Evolutionary conservation across 2,329 filamentous ascomycete genomes (phyloP).

Genomic region (Nemania sp.): DNA sequence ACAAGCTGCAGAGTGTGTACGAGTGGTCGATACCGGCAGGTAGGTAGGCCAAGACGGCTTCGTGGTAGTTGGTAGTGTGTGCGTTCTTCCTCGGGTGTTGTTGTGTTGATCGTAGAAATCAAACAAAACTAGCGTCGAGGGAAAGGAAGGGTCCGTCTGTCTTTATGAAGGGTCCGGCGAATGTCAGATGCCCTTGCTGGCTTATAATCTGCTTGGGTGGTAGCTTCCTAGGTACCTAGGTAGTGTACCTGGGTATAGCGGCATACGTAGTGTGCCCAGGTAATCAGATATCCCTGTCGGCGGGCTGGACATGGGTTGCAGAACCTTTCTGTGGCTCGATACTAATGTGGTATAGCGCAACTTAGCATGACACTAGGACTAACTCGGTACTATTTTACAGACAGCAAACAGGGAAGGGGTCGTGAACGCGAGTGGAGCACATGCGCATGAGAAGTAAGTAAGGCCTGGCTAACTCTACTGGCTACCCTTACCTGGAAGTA

Average conservation of each 20-base stretch:
- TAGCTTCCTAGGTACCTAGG: conserved; percentile 1
- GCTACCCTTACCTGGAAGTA: background rate
- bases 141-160: conserved; percentile 15
- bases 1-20: background rate
- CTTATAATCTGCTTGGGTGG: too few species aligned
- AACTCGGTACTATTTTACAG: conserved; percentile 18
- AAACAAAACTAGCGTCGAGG: background rate
- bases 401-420: conserved; percentile 5
- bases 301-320: conserved; percentile 2
- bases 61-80: background rate
- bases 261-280: conserved; percentile 7
- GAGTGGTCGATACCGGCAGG: background rate
- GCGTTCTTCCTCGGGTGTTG: background rate
- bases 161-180: conserved; percentile 18
- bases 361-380: background rate
- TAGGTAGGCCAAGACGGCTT: background rate
- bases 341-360: conserved; percentile 9
- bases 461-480: too few species aligned
- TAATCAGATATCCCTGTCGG: conserved; percentile 7
- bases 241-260: background rate
- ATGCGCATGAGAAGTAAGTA: too few species aligned
- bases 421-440: too few species aligned
- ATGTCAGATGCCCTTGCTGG: conserved; percentile 18
- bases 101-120: conserved; percentile 6
- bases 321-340: background rate